Base-by-base conservation (phyloP, 495 filamentous ascomycete species). In the Neurospora sp. region DNA sequence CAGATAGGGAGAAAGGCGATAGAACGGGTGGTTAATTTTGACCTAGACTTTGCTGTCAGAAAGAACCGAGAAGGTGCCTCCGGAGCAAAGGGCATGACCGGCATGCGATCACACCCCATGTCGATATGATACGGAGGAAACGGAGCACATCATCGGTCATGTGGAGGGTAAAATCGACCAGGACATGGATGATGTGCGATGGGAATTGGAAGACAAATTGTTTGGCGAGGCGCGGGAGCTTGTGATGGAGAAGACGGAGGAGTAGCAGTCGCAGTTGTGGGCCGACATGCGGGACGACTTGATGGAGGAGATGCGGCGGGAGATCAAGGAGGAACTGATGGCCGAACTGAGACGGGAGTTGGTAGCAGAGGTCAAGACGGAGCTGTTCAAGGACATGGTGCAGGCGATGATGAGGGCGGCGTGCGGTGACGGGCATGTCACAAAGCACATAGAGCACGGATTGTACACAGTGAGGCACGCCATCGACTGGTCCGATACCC, bases 371-470 rank as follows among this genome's bases (percentile, higher is more conserved):
- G 48, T 72, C 12, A 72, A 72, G 11, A 11, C 3, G 40, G 71
- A 72, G 14, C 22, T 72, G 22, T 72, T 72, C 65, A 72, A 42
- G 31, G 61, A 72, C 40, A 72, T 72, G 71, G 71, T 65, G 12
- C 71, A 72, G 65, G 71, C 65, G 16, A 72, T 72, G 71, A 72
- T 72, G 71, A 69, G 65, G 39, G 71, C 65, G 39, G 71, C 71
- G 12, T 31, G 31, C 31, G 31, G 31, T 31, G 31, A 31, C 31
- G 31, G 31, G 31, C 31, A 31, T 31, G 31, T 31, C 31, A 31
- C 31, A 31, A 31, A 31, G 3, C 31, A 31, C 31, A 31, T 31
- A 31, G 31, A 31, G 31, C 31, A 31, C 31, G 31, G 31, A 31
- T 31, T 31, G 31, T 31, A 31, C 31, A 3, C 31, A 31, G 31